Evolutionary conservation across 306 rosid species (phyloP), one percentile per base, ranked within the genome.

Genomic region (Prunus armeniaca): DNA sequence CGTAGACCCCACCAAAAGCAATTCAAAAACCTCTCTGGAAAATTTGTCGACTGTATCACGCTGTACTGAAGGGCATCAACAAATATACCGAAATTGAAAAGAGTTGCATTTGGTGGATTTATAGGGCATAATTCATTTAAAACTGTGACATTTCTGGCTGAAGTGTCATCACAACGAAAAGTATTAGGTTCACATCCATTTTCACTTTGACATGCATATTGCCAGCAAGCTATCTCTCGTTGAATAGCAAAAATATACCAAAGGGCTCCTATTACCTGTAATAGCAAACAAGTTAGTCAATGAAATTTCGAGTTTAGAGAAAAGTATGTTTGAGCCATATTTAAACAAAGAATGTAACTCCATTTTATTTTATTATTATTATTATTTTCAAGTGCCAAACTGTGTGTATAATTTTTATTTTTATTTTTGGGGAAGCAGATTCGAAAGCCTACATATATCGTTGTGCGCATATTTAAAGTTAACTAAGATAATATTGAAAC

Each of bases 1-100:
- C 19, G 64, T 30, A 71, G 75, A 19, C 65, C 75, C 75, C 75
- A 71, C 27, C 64, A 55, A 13, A 52, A 55, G 15, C 65, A 71
- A 15, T 18, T 61, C 14, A 71, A 17, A n/a, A 25, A 71, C 65
- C 55, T 54, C 0, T 30, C 14, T 19, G 50, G 65, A 54, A 30
- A 52, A 11, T 32, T 47, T 43, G 19, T 30, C 1, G 49, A 18
- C 17, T 19, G 58, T 27, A 70, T 2, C 12, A 52, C 30, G 32
- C 74, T 46, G 27, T 27, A 70, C 50, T 30, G 25, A 17, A 54
- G 4, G 27, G 65, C 65, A 52, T 52, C 65, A 17, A n/a, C 19
- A 55, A 28, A 71, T 54, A 71, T 71, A 19, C 75, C 65, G 19
- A 52, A 71, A 55, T 71, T 27, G n/a, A 30, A 54, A 2, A 52